These are phyloP conservation scores for Penicillium alfredii DNA, from an alignment of 495 filamentous ascomycete species.

Conservation along the genomic window DNA sequence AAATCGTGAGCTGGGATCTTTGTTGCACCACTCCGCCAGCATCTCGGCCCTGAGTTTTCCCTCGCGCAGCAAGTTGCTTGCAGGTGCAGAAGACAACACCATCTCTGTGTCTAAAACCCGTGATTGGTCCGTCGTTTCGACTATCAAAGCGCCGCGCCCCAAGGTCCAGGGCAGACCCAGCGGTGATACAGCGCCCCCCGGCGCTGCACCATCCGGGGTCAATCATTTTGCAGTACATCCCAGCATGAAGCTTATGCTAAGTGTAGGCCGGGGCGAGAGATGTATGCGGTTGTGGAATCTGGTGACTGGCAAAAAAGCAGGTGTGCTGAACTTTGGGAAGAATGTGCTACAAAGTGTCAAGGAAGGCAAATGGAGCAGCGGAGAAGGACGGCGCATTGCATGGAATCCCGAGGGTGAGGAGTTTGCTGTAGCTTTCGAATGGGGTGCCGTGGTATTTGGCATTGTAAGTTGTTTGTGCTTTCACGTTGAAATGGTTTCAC, in stretches of 20 bases:
- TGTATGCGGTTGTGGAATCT: constrained; percentile 95
- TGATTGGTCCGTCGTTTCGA: constrained; percentile 86
- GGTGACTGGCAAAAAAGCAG: constrained; percentile 91
- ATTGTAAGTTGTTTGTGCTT: constrained; percentile 47
- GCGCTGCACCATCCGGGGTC: constrained; percentile 78
- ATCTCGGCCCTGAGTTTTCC: constrained; percentile 78
- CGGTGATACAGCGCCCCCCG: constrained; percentile 83
- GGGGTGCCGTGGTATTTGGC: constrained; percentile 77
- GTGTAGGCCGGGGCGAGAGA: constrained; percentile 78
- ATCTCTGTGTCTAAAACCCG: constrained; percentile 79
- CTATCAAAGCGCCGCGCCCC: constrained; percentile 82
- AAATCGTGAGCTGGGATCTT: constrained; percentile 80
- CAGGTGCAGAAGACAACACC: constrained; percentile 76
- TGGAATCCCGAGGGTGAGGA: constrained; percentile 75
- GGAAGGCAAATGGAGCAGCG: constrained; percentile 67
- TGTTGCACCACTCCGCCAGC: constrained; percentile 78
- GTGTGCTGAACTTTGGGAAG: constrained; percentile 75
- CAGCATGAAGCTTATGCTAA: constrained; percentile 91
- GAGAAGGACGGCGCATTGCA: constrained; percentile 76
- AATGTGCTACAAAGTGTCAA: constrained; percentile 62
- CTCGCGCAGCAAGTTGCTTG: constrained; percentile 79
- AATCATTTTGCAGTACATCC: constrained; percentile 96
- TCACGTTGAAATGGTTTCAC: neutral
- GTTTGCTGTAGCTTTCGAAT: constrained; percentile 84
- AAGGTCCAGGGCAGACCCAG: constrained; percentile 77